phyloP scores from a whole-genome alignment of 495 filamentous ascomycete genomes.

The Hyaloscypha hepaticicola region DNA sequence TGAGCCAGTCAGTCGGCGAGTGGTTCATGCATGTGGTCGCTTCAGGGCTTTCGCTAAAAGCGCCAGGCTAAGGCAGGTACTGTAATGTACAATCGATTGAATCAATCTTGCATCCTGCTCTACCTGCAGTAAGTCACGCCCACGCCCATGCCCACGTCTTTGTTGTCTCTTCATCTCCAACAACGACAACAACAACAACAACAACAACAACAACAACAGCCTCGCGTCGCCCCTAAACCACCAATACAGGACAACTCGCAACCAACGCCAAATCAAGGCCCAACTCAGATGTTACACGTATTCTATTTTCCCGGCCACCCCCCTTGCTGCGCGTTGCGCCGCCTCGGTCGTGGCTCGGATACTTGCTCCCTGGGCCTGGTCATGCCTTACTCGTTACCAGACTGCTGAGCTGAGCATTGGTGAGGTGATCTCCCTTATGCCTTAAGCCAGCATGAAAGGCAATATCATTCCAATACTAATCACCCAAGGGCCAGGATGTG shows the following conservation, averaged over 20 bases:
- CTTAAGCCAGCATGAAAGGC: conserved; percentile 14
- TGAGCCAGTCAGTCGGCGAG: too few relatives aligned
- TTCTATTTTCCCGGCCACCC: not conserved
- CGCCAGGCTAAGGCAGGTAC: conserved; percentile 2
- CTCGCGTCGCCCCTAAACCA: too few relatives aligned
- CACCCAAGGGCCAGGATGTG: conserved; percentile 9
- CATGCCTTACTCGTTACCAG: not conserved
- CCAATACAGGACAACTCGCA: too few relatives aligned
- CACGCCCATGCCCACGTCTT: too few relatives aligned
- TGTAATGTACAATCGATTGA: not conserved
- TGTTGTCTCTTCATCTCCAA: too few relatives aligned
- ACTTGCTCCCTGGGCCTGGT: not conserved
- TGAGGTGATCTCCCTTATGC: conserved; percentile 1
- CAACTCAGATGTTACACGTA: too few relatives aligned
- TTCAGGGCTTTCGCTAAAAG: too few relatives aligned
- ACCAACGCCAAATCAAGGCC: not conserved
- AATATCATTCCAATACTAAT: conserved; percentile 21
- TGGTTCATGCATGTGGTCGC: not conserved
- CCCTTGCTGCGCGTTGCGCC: too few relatives aligned
- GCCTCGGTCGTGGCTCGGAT: too few relatives aligned
- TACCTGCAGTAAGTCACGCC: too few relatives aligned
- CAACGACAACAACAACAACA: not conserved
- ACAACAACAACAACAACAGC: too few relatives aligned
- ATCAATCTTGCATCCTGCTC: not conserved
- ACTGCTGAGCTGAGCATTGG: too few relatives aligned